Percentiles rank a stretch among this genome's conserved stretches.
phyloP scores from a whole-genome alignment of 2,329 filamentous ascomycete species.

The Chrysoporthe austroafricana region DNA sequence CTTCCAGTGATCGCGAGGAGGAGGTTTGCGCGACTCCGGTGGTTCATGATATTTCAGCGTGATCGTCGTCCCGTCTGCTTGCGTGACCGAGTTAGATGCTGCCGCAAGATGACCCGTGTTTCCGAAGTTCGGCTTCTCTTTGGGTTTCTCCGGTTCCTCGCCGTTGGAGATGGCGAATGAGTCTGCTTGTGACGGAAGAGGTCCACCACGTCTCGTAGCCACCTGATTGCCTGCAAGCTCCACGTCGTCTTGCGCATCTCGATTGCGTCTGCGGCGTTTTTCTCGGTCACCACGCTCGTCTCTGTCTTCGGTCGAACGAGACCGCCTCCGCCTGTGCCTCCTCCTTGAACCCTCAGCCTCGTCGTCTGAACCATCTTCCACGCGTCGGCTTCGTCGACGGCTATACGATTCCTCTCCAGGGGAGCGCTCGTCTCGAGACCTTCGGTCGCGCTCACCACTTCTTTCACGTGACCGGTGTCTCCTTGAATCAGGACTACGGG shows the following conservation, averaged over 20 bases:
- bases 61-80: constrained; percentile 74
- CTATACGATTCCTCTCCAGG: constrained; percentile 18
- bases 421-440: constrained; percentile 15
- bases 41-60: constrained; percentile 97
- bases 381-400: constrained; percentile 6
- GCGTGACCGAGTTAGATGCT: constrained; percentile 76
- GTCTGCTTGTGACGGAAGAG: constrained; percentile 62
- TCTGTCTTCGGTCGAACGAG: constrained; percentile 4
- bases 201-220: constrained; percentile 43
- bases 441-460: constrained; percentile 7
- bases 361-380: constrained; percentile 11
- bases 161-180: constrained; percentile 62
- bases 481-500: constrained; percentile 18
- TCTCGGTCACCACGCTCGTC: constrained; percentile 4
- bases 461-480: constrained; percentile 17
- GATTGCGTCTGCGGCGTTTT: constrained; percentile 2
- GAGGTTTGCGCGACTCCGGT: constrained; percentile 85
- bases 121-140: constrained; percentile 87
- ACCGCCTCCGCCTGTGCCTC: constrained; percentile 13
- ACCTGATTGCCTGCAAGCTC: constrained; percentile 14
- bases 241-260: constrained; percentile 3
- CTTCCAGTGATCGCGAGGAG: constrained; percentile 79
- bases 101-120: constrained; percentile 82
- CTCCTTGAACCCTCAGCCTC: neutral
- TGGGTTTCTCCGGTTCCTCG: constrained; percentile 59